These are phyloP conservation scores for Rhynchospora breviuscula DNA, from an alignment of 176 grass and related monocot species.

Conservation along the genomic window DNA sequence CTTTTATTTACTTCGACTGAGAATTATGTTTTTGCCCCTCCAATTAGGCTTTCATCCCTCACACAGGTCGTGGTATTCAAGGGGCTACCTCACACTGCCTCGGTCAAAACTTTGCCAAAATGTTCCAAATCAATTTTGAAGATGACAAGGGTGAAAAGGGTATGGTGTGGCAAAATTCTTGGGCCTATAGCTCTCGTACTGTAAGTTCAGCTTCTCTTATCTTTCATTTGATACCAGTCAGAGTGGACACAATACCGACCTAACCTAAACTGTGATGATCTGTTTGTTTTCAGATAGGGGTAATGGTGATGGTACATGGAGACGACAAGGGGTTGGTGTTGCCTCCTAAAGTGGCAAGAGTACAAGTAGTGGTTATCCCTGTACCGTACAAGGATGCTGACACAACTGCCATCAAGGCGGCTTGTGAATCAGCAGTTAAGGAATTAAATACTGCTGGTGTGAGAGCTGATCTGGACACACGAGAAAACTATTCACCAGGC, in stretches of 20 bases:
- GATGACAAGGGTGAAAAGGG: constrained; percentile 75
- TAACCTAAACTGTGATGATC: background rate
- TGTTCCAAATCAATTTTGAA: constrained; percentile 96
- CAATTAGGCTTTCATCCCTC: constrained; percentile 12
- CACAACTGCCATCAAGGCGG: constrained; percentile 62
- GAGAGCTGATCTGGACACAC: constrained; percentile 59
- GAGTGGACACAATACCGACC: background rate
- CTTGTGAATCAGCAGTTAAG: constrained; percentile 56
- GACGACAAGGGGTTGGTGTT: constrained; percentile 96
- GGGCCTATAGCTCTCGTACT: constrained; percentile 95
- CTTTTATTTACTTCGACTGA: background rate
- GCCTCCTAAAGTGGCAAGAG: constrained; percentile 78
- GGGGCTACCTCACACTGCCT: constrained; percentile 70
- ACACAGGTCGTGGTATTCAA: constrained; percentile 71
- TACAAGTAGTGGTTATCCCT: constrained; percentile 78
- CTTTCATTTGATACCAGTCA: background rate
- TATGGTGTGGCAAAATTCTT: constrained; percentile 99
- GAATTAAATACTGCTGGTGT: constrained; percentile 46
- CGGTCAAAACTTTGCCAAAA: constrained; percentile 95
- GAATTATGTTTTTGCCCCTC: background rate
- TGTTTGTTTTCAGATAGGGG: constrained; percentile 54
- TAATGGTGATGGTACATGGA: constrained; percentile 92
- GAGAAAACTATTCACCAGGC: constrained; percentile 89
- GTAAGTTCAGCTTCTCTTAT: constrained; percentile 44
- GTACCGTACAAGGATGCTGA: constrained; percentile 95